Base-by-base conservation (phyloP, 345 rosid species). In the Garcia nutans region DNA sequence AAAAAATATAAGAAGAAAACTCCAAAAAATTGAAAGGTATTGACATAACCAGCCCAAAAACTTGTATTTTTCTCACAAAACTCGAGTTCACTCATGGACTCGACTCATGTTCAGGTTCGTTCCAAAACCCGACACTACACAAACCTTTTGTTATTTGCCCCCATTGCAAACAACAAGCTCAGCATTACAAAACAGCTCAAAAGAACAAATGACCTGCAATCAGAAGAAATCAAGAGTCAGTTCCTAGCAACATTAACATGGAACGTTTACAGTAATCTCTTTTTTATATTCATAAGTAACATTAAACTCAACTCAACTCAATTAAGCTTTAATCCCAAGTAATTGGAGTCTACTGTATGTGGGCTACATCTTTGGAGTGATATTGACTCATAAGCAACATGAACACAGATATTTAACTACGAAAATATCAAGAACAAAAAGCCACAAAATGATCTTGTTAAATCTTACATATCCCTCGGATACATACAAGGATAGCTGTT, bases 161-260 rank as follows among this genome's bases (percentile, higher is more conserved):
- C 79, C 78, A 9, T 3, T 47, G 79, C 86, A 83, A 77, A 78
- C 72, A 77, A 81, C 71, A 70, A 60, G 60, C 82, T 60, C 50
- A 19, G 50, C 50, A 71, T 37, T 54, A 52, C 60, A 52, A 28
- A 62, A 65, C 52, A 58, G 17, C 41, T 54, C 63, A 64, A 42
- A 76, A 56, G 52, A 54, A 41, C 63, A 78, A 58, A 54, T 62
- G 42, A 83, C 86, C 88, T 83, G 85, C 76, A 70, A 73, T 19
- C 45, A 64, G 72, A 76, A 17, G 17, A 33, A 65, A 76, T 49
- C 31, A 56, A 23, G 64, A 15, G 62, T 60, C 15, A 65, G 69
- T 33, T 33, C 54, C 8, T 5, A 19, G 28, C 63, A 23, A 62
- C 54, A 15, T 45, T 31, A 52, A 22, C 22, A 13, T 23, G 7